These are phyloP conservation scores for Porodaedalea pini DNA, from an alignment of 1,284 basidiomycete genomes.

Conservation along the genomic window DNA sequence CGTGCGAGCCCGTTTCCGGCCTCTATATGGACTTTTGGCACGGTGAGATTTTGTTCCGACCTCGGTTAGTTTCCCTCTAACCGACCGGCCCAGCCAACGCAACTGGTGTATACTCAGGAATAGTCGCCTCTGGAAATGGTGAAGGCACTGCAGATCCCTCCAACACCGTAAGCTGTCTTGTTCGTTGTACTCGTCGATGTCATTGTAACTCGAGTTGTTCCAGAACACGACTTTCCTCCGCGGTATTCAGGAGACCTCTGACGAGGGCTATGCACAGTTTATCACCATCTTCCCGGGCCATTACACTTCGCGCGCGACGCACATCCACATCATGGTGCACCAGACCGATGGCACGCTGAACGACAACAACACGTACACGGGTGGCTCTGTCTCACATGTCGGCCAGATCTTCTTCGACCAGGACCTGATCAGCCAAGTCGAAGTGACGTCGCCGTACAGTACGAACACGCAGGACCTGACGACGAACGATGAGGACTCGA, in stretches of 20 bases:
- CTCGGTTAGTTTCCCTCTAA: neutral
- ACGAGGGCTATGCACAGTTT: conserved; percentile 11
- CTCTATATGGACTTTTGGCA: conserved; percentile 8
- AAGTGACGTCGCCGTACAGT: neutral
- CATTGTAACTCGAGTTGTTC: neutral
- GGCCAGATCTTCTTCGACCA: conserved; percentile 9
- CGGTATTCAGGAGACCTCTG: conserved; percentile 4
- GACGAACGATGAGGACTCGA: neutral
- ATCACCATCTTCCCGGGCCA: conserved; percentile 7
- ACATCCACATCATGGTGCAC: conserved; percentile 10
- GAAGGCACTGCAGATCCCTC: neutral
- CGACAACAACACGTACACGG: conserved; percentile 7
- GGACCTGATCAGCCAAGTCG: conserved; percentile 5
- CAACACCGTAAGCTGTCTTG: conserved; percentile 2
- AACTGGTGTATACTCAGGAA: conserved; percentile 12
- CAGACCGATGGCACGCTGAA: conserved; percentile 7
- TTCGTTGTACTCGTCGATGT: neutral
- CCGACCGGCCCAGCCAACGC: neutral
- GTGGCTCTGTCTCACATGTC: conserved; percentile 6
- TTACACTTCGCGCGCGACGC: conserved; percentile 3
- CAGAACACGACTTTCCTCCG: conserved; percentile 9
- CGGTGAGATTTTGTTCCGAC: neutral
- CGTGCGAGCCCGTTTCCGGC: conserved; percentile 34
- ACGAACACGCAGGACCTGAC: conserved; percentile 9
- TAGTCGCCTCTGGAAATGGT: conserved; percentile 6